Conservation (phyloP, 2,329 filamentous ascomycete species). For the Diaporthe velutina region DNA sequence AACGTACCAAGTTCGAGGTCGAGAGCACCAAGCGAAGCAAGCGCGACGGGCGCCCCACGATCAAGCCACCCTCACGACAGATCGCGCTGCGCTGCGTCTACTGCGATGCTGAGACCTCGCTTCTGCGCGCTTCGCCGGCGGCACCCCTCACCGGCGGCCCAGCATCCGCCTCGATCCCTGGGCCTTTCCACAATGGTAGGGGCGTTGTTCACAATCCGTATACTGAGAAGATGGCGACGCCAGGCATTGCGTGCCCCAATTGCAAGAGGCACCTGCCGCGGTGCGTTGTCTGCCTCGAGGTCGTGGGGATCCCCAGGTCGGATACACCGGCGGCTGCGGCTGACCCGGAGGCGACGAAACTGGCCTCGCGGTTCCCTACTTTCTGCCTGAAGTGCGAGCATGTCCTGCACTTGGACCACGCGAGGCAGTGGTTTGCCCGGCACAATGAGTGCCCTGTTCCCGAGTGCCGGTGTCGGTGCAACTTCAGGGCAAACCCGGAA, state of each 20-base stretch:
- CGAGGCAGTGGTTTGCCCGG: slow-evolving; percentile 74
- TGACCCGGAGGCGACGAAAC: slow-evolving; percentile 56
- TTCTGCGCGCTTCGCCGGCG: slow-evolving; percentile 35
- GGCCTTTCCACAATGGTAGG: slow-evolving; percentile 46
- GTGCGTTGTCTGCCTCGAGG: slow-evolving; percentile 76
- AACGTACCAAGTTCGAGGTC: slow-evolving; percentile 83
- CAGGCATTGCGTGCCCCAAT: slow-evolving; percentile 74
- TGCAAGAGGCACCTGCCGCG: slow-evolving; percentile 76
- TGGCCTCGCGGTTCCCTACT: slow-evolving; percentile 73
- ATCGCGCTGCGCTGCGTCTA: slow-evolving; percentile 83
- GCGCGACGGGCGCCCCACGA: slow-evolving; percentile 71
- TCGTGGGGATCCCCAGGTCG: slow-evolving; percentile 74
- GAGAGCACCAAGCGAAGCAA: slow-evolving; percentile 79
- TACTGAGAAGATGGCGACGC: slow-evolving; percentile 65
- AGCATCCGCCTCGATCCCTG: slow-evolving; percentile 34
- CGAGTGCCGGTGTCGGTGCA: slow-evolving; percentile 76
- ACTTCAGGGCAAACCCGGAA: slow-evolving; percentile 71
- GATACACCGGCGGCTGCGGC: slow-evolving; percentile 66
- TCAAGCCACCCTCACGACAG: slow-evolving; percentile 76
- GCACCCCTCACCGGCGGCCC: slow-evolving; percentile 25
- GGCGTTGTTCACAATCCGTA: slow-evolving; percentile 64
- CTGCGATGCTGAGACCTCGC: slow-evolving; percentile 73
- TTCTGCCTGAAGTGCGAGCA: slow-evolving; percentile 79
- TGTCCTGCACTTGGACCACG: slow-evolving; percentile 76
- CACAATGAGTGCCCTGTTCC: slow-evolving; percentile 77